Conservation (phyloP, 164 flowering plant genomes). For the Vitis vinifera region ASM3070453v1 NC_081807.1:4009001-4009500, state of each 20-base stretch:
- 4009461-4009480: too few relatives aligned
- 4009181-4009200: constrained; percentile 1
- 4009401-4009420: too few relatives aligned
- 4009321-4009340: too few relatives aligned
- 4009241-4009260: neutral
- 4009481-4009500: too few relatives aligned
- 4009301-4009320: too few relatives aligned
- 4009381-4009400: too few relatives aligned
- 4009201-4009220: neutral
- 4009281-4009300: neutral
- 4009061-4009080: constrained; percentile 7
- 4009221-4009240: neutral
- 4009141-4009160: constrained; percentile 3
- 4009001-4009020: neutral
- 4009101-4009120: neutral
- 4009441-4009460: too few relatives aligned
- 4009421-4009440: too few relatives aligned
- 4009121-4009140: neutral
- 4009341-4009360: too few relatives aligned
- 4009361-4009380: too few relatives aligned
- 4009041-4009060: neutral
- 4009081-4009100: neutral
- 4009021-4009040: neutral
- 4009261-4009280: neutral
- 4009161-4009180: constrained; percentile 5